Evolutionary conservation across 768 basidiomycete genomes (phyloP), one percentile per base, ranked within the genome.

Genomic region (Mycena vulgaris): DNA sequence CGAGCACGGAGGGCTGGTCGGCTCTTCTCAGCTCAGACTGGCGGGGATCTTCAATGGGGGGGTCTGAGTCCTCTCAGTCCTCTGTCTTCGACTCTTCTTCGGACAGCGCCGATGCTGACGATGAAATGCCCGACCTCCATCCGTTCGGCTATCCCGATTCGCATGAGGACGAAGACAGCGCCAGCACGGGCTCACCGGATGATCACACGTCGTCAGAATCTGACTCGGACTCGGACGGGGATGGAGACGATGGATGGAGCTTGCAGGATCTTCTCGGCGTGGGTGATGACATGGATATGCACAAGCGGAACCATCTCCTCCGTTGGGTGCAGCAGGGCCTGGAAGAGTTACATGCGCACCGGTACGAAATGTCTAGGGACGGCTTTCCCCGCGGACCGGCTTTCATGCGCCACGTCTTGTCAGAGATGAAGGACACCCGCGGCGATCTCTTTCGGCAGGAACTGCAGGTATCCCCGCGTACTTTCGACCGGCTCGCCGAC

Each of bases 391-490:
- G n/a, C n/a, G n/a, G n/a, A n/a, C n/a, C n/a, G n/a, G n/a, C n/a
- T n/a, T n/a, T n/a, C n/a, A n/a, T n/a, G n/a, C n/a, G n/a, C n/a
- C n/a, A n/a, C n/a, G n/a, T n/a, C n/a, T n/a, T n/a, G n/a, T n/a
- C 23, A 19, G 68, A 64, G 25, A 42, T 76, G n/a, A 80, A 81
- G 58, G 27, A 64, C 23, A 17, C 61, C 9, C 56, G 76, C 8
- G 77, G 78, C 0, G 74, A 78, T 48, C 76, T 67, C 8, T 83
- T 83, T 72, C 80, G 79, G 7, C 47, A 72, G 27, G 63, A 76
- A 23, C 75, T 83, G 5, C 78, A 78, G 13, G 66, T 84, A 27
- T 69, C 71, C 3, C 81, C 83, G 2, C 17, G 3, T 19, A 80
- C 81, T 19, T 84, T 84, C n/a, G n/a, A n/a, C n/a, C n/a, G n/a